phyloP scores from a whole-genome alignment of 352 stramenopile species.

The Pilasporangium apinafurcum region DNA sequence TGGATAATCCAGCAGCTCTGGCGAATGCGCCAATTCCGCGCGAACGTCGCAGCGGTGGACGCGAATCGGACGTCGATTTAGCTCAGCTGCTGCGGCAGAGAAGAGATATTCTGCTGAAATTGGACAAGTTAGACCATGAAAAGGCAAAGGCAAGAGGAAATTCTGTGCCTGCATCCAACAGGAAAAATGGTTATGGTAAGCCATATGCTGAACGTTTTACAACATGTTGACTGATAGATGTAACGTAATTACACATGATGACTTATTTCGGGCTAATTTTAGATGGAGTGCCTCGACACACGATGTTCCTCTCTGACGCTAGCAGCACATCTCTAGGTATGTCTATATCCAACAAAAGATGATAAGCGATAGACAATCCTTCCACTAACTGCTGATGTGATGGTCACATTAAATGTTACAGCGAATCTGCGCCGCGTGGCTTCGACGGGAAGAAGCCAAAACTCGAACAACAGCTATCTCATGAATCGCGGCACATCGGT shows the following conservation, averaged over 20 bases:
- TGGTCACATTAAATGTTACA: no score
- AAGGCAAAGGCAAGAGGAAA: slow-evolving; percentile 38
- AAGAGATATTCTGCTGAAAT: slow-evolving; percentile 68
- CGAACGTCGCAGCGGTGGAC: no score
- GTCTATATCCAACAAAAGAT: not conserved
- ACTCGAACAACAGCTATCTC: slow-evolving; percentile 35
- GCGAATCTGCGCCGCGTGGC: slow-evolving; percentile 58
- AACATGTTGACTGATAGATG: not conserved
- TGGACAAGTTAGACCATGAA: slow-evolving; percentile 53
- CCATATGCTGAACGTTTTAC: slow-evolving; percentile 3
- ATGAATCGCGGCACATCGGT: slow-evolving; percentile 44
- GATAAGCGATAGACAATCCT: slow-evolving; percentile 8
- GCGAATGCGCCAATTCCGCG: slow-evolving; percentile 27
- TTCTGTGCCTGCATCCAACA: slow-evolving; percentile 15
- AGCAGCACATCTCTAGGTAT: slow-evolving; percentile 26
- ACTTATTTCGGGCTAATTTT: no score
- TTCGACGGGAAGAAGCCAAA: slow-evolving; percentile 22
- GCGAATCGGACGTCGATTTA: slow-evolving; percentile 81
- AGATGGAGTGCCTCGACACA: slow-evolving; percentile 31
- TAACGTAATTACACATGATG: not conserved
- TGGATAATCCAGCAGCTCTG: slow-evolving; percentile 69
- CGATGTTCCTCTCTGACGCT: slow-evolving; percentile 36
- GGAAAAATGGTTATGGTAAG: slow-evolving; percentile 38
- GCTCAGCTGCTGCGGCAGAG: slow-evolving; percentile 63
- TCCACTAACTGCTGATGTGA: slow-evolving; percentile 11